Evolutionary conservation across 176 grass and related monocot species (phyloP).

Genomic region (barley (Hordeum vulgare)): DNA sequence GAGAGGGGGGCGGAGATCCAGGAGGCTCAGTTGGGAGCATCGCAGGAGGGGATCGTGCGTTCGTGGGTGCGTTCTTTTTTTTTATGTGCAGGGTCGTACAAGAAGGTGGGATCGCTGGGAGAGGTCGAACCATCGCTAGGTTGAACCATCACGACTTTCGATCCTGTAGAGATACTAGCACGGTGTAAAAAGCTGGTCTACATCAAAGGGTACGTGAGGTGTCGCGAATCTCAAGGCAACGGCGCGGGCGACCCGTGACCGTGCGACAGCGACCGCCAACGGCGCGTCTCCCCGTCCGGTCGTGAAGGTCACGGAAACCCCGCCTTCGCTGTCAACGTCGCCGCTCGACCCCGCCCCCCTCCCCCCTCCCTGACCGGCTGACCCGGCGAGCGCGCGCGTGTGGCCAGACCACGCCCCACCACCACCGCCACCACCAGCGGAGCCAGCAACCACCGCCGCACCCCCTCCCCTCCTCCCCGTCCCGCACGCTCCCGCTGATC

Average conservation of each 20-base stretch:
- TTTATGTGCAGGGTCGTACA: too few species aligned
- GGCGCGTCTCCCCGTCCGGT: neutral
- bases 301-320: neutral
- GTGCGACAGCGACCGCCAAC: neutral
- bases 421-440: too few species aligned
- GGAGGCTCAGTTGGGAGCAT: too few species aligned
- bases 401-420: too few species aligned
- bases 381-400: neutral
- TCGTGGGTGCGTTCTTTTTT: too few species aligned
- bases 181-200: too few species aligned
- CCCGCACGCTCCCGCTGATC: neutral
- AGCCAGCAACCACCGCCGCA: neutral
- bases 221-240: neutral
- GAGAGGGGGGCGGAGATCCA: too few species aligned
- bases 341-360: neutral
- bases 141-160: too few species aligned
- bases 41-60: too few species aligned
- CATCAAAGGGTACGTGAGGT: neutral
- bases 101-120: too few species aligned
- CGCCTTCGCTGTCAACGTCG: neutral
- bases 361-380: neutral
- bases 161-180: too few species aligned
- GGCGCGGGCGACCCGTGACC: conserved; percentile 19
- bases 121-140: too few species aligned
- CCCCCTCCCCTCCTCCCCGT: neutral